phyloP scores from a whole-genome alignment of 1,139 yeast genomes.

The Pichia sp. region DNA sequence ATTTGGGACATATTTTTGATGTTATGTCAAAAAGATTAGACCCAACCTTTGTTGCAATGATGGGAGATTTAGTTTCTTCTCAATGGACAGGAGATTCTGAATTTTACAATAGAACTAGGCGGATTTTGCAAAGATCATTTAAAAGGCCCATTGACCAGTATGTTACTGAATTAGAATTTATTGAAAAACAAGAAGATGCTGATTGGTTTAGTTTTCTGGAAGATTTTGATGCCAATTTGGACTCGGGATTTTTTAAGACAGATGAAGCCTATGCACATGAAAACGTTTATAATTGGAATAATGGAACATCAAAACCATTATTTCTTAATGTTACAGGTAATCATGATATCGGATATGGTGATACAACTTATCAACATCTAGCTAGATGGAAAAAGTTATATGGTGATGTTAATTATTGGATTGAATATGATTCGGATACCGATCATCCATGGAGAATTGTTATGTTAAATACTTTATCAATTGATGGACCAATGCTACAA shows the following conservation, averaged over 20 bases:
- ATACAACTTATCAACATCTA: slow-evolving; percentile 88
- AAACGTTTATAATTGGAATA: slow-evolving; percentile 63
- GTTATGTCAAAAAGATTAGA: slow-evolving; percentile 54
- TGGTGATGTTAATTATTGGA: slow-evolving; percentile 81
- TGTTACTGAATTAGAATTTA: slow-evolving; percentile 41
- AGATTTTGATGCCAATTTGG: slow-evolving; percentile 36
- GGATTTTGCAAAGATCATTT: slow-evolving; percentile 64
- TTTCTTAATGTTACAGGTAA: slow-evolving; percentile 86
- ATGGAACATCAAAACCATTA: slow-evolving; percentile 41
- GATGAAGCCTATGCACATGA: slow-evolving; percentile 41
- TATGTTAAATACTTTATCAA: slow-evolving; percentile 71
- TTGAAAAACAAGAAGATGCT: slow-evolving; percentile 41
- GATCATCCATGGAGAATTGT: slow-evolving; percentile 77
- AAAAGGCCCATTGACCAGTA: slow-evolving; percentile 48
- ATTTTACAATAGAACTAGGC: slow-evolving; percentile 66
- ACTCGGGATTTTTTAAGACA: slow-evolving; percentile 34
- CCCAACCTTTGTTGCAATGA: slow-evolving; percentile 79
- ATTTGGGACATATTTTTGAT: slow-evolving; percentile 73
- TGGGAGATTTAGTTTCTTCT: slow-evolving; percentile 92
- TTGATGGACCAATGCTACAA: slow-evolving; percentile 89
- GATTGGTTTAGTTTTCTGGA: slow-evolving; percentile 50
- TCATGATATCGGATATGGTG: slow-evolving; percentile 96
- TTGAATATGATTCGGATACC: slow-evolving; percentile 57
- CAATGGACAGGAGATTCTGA: slow-evolving; percentile 93
- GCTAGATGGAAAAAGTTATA: slow-evolving; percentile 65